phyloP scores from a whole-genome alignment of 495 filamentous ascomycete genomes.

The Cenococcum geophilum region DNA sequence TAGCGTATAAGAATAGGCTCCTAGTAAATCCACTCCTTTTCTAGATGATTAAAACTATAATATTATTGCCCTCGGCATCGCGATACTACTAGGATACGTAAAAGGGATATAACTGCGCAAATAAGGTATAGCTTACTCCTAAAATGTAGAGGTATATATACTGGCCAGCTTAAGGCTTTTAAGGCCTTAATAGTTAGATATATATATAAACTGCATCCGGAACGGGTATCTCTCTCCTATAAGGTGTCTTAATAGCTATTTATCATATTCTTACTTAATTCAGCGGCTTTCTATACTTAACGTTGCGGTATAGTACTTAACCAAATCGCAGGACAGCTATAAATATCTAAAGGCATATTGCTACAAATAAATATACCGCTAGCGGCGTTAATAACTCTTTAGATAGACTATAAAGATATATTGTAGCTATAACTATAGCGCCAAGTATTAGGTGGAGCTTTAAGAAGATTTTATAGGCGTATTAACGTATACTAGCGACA shows the following conservation, averaged over 20 bases:
- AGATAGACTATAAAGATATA: neutral
- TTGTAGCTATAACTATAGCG: neutral
- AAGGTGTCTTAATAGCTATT: neutral
- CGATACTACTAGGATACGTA: neutral
- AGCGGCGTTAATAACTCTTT: neutral
- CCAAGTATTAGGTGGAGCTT: slow-evolving; percentile 3
- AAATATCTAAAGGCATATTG: neutral
- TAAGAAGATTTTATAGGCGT: slow-evolving; percentile 1
- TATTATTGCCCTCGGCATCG: neutral
- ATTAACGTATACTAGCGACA: neutral
- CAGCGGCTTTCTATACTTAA: neutral
- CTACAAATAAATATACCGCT: neutral
- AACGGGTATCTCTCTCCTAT: neutral
- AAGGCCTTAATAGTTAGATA: neutral
- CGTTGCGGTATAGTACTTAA: neutral
- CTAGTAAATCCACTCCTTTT: neutral
- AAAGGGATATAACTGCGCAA: neutral
- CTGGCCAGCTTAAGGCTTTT: neutral
- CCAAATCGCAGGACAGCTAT: neutral
- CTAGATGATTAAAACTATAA: neutral
- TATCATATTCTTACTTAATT: neutral
- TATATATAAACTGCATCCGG: neutral
- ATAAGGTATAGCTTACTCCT: neutral
- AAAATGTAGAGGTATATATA: neutral
- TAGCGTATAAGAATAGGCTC: neutral